Conservation (phyloP, 106 monocot species). For the Apostasia shenzhenica region DNA sequence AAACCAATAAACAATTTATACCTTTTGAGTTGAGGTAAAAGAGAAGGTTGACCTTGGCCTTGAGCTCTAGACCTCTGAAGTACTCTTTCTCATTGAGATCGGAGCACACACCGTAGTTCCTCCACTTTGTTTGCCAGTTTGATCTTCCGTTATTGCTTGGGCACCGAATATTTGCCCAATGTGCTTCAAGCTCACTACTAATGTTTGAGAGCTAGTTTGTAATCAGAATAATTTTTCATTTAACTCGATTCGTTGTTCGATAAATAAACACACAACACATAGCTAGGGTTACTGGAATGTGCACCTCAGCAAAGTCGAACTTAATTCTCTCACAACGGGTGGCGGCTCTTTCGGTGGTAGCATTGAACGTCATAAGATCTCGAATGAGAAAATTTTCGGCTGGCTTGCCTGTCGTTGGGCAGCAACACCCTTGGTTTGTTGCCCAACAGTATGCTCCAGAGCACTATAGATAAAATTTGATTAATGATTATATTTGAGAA, state of each 20-base stretch:
- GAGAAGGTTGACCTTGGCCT: not conserved
- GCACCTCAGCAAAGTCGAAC: conserved; percentile 10
- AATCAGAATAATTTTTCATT: too few species aligned
- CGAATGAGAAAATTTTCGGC: conserved; percentile 12
- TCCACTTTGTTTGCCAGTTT: conserved; percentile 20
- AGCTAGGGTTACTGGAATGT: not conserved
- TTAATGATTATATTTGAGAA: not conserved
- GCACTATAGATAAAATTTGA: conserved; percentile 7
- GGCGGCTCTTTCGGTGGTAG: not conserved
- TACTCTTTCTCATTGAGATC: conserved; percentile 3
- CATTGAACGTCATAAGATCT: conserved; percentile 2
- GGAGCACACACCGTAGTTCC: conserved; percentile 22
- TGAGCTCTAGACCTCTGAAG: conserved; percentile 3
- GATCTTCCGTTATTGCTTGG: conserved; percentile 17
- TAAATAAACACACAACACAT: too few species aligned
- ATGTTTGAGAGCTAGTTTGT: not conserved
- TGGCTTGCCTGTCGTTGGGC: conserved; percentile 18
- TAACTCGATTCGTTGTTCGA: not conserved
- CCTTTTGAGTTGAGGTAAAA: not conserved
- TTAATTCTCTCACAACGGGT: conserved; percentile 8
- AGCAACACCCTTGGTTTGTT: conserved; percentile 12
- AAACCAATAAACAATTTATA: not conserved
- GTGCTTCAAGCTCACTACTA: not conserved
- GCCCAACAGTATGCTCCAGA: conserved; percentile 27
- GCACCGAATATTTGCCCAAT: conserved; percentile 30